phyloP scores from a whole-genome alignment of 495 filamentous ascomycete genomes.

The Penicillium taxi region DNA sequence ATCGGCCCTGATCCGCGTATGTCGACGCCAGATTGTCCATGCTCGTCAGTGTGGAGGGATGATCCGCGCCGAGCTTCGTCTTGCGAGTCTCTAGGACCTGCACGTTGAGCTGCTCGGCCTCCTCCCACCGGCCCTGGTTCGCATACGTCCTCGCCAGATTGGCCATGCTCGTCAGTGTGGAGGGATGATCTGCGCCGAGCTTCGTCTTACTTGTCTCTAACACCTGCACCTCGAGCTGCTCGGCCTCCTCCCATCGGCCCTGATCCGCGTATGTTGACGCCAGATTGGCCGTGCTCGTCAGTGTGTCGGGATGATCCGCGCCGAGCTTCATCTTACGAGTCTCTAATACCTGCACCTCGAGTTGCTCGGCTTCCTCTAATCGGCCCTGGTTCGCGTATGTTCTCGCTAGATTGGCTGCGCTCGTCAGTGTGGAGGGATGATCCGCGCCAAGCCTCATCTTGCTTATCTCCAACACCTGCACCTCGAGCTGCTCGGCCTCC shows the following conservation, averaged over 20 bases:
- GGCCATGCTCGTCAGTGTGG: background rate
- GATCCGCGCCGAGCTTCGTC: background rate
- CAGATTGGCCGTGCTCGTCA: background rate
- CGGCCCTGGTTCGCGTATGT: background rate
- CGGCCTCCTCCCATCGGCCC: conserved; percentile 1
- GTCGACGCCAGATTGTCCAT: background rate
- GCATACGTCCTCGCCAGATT: too few relatives aligned
- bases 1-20: background rate
- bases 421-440: conserved; percentile 8
- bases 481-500: background rate
- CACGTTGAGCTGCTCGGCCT: background rate
- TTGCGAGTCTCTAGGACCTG: background rate
- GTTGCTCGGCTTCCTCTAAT: background rate
- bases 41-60: background rate
- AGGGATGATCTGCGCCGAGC: background rate
- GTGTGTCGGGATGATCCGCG: conserved; percentile 1
- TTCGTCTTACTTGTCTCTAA: background rate
- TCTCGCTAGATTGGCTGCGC: conserved; percentile 2
- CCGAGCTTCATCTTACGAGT: background rate
- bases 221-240: background rate
- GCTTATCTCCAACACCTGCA: conserved; percentile 1
- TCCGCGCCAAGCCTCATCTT: conserved; percentile 5
- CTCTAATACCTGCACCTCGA: background rate
- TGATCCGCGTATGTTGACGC: background rate
- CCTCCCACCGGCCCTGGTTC: background rate